Base-by-base conservation (phyloP, 441 rosid genomes). In the Flueggea neowawraea region DNA sequence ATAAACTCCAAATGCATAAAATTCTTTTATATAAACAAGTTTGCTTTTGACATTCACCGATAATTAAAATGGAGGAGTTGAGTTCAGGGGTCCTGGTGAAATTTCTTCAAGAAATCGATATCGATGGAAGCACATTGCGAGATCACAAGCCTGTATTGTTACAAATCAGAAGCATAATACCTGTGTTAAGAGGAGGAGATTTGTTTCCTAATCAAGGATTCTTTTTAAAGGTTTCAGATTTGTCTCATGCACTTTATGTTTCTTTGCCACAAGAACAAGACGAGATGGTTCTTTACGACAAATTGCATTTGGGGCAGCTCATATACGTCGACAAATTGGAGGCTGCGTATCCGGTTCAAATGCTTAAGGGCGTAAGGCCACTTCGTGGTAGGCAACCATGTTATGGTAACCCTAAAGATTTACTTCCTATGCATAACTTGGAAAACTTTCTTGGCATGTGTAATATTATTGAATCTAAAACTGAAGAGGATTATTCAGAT, bases 131-230 rank as follows among this genome's bases (percentile, higher is more conserved):
- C 6, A 61, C 69, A 44, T 54, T 54, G 7, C 75, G 69, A 28
- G 76, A 74, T 69, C 52, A 54, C 51, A 65, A 76, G 53, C 82
- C 90, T 14, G 82, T 77, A 22, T 58, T 91, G 76, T 63, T 88
- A 15, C 89, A 91, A 72, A 86, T 85, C 54, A 76, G 83, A 67
- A 80, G 92, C 71, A 88, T 87, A 70, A 73, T 89, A 44, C 97
- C 97, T 17, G 76, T 82, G 14, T 61, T 91, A 68, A 75, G 74
- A 43, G 78, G 82, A 44, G 86, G 82, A 17, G 87, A 86, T 54
- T 83, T 88, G 60, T 88, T 89, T 91, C 91, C 89, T 32, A 84
- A 82, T 69, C 76, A 75, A 65, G 91, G 97, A 12, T 88, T 91
- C 67, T 82, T 82, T 74, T 61, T 85, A 39, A 78, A 83, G 75